These are phyloP conservation scores for Erucastrum elatum DNA, from an alignment of 345 rosid species.

Conservation along the genomic window DNA sequence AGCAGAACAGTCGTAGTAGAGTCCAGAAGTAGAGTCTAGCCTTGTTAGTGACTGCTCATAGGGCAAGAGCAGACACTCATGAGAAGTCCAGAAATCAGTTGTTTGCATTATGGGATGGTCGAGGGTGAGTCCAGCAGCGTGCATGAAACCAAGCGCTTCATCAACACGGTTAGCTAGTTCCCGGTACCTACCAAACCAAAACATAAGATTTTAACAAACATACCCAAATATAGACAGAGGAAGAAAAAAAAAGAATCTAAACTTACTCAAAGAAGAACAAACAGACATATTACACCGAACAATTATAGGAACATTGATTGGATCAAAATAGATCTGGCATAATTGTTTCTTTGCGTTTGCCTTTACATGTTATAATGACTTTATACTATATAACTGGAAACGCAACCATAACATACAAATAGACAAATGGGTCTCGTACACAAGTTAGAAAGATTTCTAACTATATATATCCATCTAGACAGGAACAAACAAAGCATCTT, in stretches of 20 bases:
- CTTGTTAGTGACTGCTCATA: slow-evolving; percentile 72
- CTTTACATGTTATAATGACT: background rate
- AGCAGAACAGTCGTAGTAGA: slow-evolving; percentile 71
- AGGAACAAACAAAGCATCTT: background rate
- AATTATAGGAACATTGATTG: background rate
- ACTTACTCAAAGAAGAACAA: slow-evolving; percentile 11
- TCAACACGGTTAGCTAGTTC: slow-evolving; percentile 72
- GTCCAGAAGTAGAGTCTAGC: slow-evolving; percentile 74
- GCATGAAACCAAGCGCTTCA: slow-evolving; percentile 80
- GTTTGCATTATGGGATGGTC: slow-evolving; percentile 77
- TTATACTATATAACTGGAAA: background rate
- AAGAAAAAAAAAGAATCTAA: background rate
- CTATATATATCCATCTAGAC: slow-evolving; percentile 10
- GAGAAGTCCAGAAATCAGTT: slow-evolving; percentile 80
- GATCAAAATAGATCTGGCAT: slow-evolving; percentile 1
- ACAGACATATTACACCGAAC: slow-evolving; percentile 15
- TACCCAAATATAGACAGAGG: slow-evolving; percentile 12
- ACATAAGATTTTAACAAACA: background rate
- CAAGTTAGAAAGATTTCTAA: background rate
- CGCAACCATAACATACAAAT: background rate
- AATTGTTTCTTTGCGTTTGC: background rate
- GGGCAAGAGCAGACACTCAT: slow-evolving; percentile 72
- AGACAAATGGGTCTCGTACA: background rate
- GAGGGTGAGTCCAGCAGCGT: slow-evolving; percentile 72
- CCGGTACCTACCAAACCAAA: slow-evolving; percentile 50